Percentiles rank a stretch among this genome's conserved stretches.
Conservation (phyloP, 176 grass and related monocot genomes). For the Chloris gayana region DNA sequence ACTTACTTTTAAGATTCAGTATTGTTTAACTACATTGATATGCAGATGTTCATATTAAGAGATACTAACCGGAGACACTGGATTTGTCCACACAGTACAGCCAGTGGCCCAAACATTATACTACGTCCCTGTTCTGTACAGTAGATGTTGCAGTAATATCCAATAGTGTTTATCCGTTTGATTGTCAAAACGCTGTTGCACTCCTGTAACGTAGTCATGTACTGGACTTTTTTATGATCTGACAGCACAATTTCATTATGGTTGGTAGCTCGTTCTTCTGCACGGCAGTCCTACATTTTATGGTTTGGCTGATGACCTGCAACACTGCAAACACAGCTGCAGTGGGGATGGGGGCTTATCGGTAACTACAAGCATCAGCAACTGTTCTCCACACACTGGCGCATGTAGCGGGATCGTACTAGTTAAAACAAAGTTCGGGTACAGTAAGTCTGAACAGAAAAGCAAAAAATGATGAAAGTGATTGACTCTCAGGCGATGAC, state of each 20-base stretch:
- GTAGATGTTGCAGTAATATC: constrained; percentile 3
- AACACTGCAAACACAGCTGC: not conserved
- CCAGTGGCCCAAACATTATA: not conserved
- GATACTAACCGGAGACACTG: not conserved
- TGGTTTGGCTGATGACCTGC: not conserved
- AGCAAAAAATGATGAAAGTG: not conserved
- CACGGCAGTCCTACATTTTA: not conserved
- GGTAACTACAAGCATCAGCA: not conserved
- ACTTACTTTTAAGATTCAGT: not conserved
- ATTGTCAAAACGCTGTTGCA: not conserved
- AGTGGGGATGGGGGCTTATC: not conserved
- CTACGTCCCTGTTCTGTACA: not conserved
- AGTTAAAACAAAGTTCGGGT: too few species aligned
- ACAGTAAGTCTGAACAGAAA: not conserved
- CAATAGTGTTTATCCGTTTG: not conserved
- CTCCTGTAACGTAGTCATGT: not conserved
- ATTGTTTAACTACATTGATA: not conserved
- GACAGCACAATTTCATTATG: not conserved
- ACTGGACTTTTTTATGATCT: not conserved
- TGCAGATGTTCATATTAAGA: not conserved
- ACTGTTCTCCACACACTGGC: not conserved
- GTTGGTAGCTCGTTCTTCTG: not conserved
- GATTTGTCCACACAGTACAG: not conserved
- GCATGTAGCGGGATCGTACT: not conserved
- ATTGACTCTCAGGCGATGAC: not conserved